Base-by-base conservation (phyloP, 225 moss, liverwort and hornwort species). In the Bryum argenteum region DNA sequence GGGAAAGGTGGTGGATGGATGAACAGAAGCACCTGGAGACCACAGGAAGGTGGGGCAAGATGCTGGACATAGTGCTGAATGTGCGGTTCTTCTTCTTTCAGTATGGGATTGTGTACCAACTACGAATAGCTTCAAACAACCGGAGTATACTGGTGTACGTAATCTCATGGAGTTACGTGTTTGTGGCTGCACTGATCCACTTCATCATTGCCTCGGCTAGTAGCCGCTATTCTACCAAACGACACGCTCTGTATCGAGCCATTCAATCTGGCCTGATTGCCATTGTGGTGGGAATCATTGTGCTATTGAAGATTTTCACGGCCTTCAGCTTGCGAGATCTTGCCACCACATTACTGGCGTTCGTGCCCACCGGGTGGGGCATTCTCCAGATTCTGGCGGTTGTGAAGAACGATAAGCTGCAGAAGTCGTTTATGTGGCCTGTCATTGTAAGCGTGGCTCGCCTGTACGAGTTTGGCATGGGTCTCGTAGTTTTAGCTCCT, bases 71-170 rank as follows among this genome's bases (percentile, higher is more conserved):
- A 23, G 20, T 91, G 15, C 83, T 95, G 14, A 85, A 89, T 74
- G 77, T 92, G 55, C 87, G 95, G 14, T 95, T 92, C 75, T 95
- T 95, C 73, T 89, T 95, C 79, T 95, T 95, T 57, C 95, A 95
- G 67, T 92, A 95, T 55, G 95, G 92, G 19, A 82, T 95, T 20
- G 95, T 95, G 15, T 92, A 92, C 57, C 92, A 86, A 17, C 81
- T 95, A 50, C 76, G 82, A 56, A 83, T 95, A 39, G 75, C 90
- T 15, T 56, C 70, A 40, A 82, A 77, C 43, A 88, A 82, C 77
- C 86, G 81, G 48, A 92, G 90, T 81, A 89, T 92, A 51, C 8
- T 80, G 9, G 95, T 95, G 51, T 95, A 95, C 54, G 81, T 95
- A 54, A 48, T 88, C 66, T 92, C 95, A 2, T 95, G 95, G 92